A percentile compares a stretch with the other conserved stretches of the same genome.
These are phyloP conservation scores for Lactarius akahatsu DNA, from an alignment of 768 basidiomycete genomes.

Conservation along the genomic window DNA sequence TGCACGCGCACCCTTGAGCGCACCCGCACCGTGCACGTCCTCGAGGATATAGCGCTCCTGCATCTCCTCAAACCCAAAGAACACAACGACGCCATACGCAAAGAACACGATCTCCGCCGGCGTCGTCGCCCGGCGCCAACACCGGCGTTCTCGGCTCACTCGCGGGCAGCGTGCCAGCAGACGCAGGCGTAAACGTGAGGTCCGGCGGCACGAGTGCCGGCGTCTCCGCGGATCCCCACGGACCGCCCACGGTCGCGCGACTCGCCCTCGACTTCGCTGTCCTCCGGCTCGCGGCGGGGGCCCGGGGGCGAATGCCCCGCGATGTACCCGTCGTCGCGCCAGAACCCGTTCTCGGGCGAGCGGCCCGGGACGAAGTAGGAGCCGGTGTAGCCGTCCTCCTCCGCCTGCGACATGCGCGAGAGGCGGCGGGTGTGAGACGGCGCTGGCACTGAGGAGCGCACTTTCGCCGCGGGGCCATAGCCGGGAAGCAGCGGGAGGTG, in stretches of 20 bases:
- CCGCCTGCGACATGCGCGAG: conserved; percentile 76
- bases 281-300: conserved; percentile 19
- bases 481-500: conserved; percentile 89
- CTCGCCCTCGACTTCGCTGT: conserved; percentile 18
- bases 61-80: conserved; percentile 79
- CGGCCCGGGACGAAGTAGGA: conserved; percentile 63
- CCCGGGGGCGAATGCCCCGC: conserved; percentile 33
- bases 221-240: conserved; percentile 10
- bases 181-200: neutral
- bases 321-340: conserved; percentile 60
- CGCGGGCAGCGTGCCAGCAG: neutral
- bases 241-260: conserved; percentile 17
- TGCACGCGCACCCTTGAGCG: conserved; percentile 57
- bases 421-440: conserved; percentile 51
- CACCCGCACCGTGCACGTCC: conserved; percentile 72
- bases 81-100: conserved; percentile 87
- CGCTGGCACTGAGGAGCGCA: conserved; percentile 78
- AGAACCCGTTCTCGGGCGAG: conserved; percentile 23
- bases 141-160: conserved; percentile 15
- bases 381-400: conserved; percentile 88
- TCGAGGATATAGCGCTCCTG: conserved; percentile 85
- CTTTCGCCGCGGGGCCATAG: conserved; percentile 78
- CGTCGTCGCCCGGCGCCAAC: conserved; percentile 43
- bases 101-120: conserved; percentile 81
- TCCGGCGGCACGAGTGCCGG: conserved; percentile 5